A percentile compares a stretch with the other conserved stretches of the same genome.
These are phyloP conservation scores for Salix udensis DNA, from an alignment of 345 rosid genomes.

Conservation along the genomic window DNA sequence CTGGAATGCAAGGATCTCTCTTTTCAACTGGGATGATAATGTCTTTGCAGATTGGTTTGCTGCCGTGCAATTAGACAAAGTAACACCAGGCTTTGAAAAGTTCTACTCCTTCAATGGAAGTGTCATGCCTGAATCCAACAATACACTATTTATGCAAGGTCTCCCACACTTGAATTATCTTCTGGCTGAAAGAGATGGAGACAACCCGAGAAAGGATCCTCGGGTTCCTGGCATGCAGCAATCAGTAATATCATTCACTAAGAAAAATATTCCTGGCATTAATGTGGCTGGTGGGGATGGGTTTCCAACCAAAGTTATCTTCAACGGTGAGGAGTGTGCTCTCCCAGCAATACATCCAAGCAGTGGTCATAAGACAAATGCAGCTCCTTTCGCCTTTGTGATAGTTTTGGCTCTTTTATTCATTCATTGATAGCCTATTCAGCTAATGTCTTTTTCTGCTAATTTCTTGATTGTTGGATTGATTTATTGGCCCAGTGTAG, in stretches of 20 bases:
- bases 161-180: constrained; percentile 28
- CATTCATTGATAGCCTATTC: background rate
- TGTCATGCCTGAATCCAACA: constrained; percentile 1
- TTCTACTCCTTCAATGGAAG: constrained; percentile 23
- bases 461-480: no score
- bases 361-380: background rate
- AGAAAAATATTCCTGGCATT: constrained; percentile 30
- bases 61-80: constrained; percentile 22
- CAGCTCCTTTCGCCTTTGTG: background rate
- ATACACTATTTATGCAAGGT: constrained; percentile 22
- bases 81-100: constrained; percentile 15
- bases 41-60: constrained; percentile 16
- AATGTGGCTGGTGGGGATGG: constrained; percentile 34
- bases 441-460: no score
- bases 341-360: constrained; percentile 29
- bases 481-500: no score
- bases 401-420: background rate
- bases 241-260: constrained; percentile 39
- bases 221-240: constrained; percentile 50
- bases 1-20: constrained; percentile 24
- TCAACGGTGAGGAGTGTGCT: constrained; percentile 48
- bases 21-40: constrained; percentile 27
- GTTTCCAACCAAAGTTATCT: constrained; percentile 39
- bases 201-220: constrained; percentile 38
- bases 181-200: constrained; percentile 30